Base-by-base conservation (phyloP, 208 protist genomes). In the Acanthamoeba triangularis region DNA sequence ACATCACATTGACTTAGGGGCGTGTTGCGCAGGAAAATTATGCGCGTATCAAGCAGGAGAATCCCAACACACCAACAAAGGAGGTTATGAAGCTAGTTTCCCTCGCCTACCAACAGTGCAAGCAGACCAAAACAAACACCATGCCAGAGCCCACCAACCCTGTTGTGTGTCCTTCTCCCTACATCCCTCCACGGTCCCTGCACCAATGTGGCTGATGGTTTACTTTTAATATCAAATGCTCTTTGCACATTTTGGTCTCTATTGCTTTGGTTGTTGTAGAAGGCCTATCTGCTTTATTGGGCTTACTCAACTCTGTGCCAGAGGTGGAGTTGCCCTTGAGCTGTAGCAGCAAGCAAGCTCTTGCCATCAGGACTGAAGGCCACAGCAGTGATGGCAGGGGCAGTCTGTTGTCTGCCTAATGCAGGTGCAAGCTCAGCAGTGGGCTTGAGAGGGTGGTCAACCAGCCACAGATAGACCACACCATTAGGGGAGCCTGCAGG, bases 61-160 rank as follows among this genome's bases (percentile, higher is more conserved):
- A 88, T 49, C 80, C 80, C 25, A 63, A 37, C n/a, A 63, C 80
- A 10, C 80, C 80, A n/a, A 10, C 30, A 0, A 65, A 56, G 49
- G 80, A 88, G 4, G 80, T 88, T 30, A 63, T 88, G 80, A 88
- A 88, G 49, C 30, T 88, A 30, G 80, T 88, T 4, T 56, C 80
- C 16, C n/a, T 63, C 10, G 80, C 80, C 28, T 88, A 88, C 28
- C 25, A 88, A 13, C 18, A 85, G 44, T 4, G 28, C 78, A 85
- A 85, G 35, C 25, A 63, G 33, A 18, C 30, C 28, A 63, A 65
- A 18, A 14, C 30, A 7, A 37, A 25, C 78, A 7, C 44, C 33
- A 44, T 13, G 14, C 28, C 23, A 10, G 59, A 65, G 59, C 59
- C 59, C 14, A 25, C 54, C 54, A 14, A 59, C 54, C 7, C 54